Percentiles rank a stretch among this genome's conserved stretches.
These are phyloP conservation scores for Xylaria sp. DNA, from an alignment of 2,329 filamentous ascomycete genomes.

Conservation along the genomic window DNA sequence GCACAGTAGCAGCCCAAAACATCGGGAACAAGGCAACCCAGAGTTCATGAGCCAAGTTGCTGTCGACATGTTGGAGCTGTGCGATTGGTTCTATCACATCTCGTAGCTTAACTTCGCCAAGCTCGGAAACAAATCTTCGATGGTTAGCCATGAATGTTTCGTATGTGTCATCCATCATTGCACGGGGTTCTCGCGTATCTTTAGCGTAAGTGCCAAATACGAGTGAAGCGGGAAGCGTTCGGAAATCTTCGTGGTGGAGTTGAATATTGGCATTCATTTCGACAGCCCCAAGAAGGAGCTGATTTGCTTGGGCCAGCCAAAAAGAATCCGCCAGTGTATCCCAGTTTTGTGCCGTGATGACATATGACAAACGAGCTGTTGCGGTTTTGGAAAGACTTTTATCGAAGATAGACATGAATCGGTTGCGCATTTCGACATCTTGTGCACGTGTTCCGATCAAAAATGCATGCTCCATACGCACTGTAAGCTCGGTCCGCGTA, in stretches of 20 bases:
- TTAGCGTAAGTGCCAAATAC: conserved; percentile 79
- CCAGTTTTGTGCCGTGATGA: conserved; percentile 95
- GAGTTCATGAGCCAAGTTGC: conserved; percentile 83
- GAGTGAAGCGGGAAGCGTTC: conserved; percentile 76
- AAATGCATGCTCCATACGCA: conserved; percentile 98
- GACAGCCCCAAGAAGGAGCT: conserved; percentile 89
- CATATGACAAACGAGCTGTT: conserved; percentile 87
- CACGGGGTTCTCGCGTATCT: conserved; percentile 70
- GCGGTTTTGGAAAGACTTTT: conserved; percentile 93
- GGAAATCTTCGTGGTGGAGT: conserved; percentile 86
- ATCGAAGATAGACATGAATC: conserved; percentile 97
- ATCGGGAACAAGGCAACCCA: conserved; percentile 94
- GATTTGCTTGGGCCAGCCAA: conserved; percentile 95
- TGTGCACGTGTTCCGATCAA: conserved; percentile 92
- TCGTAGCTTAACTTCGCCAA: conserved; percentile 86
- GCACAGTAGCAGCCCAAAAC: conserved; percentile 88
- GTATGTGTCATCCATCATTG: conserved; percentile 84
- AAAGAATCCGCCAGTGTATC: conserved; percentile 94
- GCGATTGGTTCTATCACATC: conserved; percentile 90
- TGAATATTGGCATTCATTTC: conserved; percentile 85
- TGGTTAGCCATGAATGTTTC: conserved; percentile 83
- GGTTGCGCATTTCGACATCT: conserved; percentile 95
- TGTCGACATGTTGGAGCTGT: conserved; percentile 91
- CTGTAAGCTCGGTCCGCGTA: conserved; percentile 92
- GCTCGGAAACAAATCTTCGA: conserved; percentile 82